Percentiles rank a stretch among this genome's conserved stretches.
Conservation (phyloP, 306 rosid species). For the Adenanthera pavonina region DNA sequence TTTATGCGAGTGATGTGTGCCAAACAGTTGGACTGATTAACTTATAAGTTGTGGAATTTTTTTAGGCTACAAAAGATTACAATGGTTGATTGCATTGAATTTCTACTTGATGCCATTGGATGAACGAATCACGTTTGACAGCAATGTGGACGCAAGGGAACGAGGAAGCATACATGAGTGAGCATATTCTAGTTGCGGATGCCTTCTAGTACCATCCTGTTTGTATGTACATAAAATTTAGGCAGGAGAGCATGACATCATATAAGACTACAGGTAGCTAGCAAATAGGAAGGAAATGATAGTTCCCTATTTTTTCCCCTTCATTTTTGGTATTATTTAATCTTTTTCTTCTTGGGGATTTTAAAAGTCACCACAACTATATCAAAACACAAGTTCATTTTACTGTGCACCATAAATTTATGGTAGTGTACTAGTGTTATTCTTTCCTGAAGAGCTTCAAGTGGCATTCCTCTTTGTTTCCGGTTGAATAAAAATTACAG, state of each 20-base stretch:
- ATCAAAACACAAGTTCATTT: constrained; percentile 24
- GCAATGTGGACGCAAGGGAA: constrained; percentile 17
- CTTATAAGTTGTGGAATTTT: neutral
- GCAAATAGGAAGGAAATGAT: constrained; percentile 26
- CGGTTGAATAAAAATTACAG: neutral
- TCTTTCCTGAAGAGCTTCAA: neutral
- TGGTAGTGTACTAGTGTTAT: neutral
- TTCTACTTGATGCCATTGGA: constrained; percentile 9
- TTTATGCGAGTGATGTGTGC: neutral
- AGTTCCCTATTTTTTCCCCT: neutral
- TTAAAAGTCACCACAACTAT: constrained; percentile 11
- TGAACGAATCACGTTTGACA: constrained; percentile 21
- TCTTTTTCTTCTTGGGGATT: neutral
- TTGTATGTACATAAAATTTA: constrained; percentile 35
- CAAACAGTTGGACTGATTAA: neutral
- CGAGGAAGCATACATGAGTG: constrained; percentile 32
- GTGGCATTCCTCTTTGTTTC: neutral
- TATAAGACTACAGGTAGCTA: constrained; percentile 23
- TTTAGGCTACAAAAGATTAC: constrained; percentile 39
- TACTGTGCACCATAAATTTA: constrained; percentile 11
- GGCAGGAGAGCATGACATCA: constrained; percentile 35
- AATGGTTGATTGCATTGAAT: constrained; percentile 24
- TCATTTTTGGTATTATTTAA: neutral
- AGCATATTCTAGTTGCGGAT: constrained; percentile 19
- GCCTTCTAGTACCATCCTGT: constrained; percentile 23